phyloP scores from a whole-genome alignment of 352 stramenopile species.

The Globisporangium abappressorium region DNA sequence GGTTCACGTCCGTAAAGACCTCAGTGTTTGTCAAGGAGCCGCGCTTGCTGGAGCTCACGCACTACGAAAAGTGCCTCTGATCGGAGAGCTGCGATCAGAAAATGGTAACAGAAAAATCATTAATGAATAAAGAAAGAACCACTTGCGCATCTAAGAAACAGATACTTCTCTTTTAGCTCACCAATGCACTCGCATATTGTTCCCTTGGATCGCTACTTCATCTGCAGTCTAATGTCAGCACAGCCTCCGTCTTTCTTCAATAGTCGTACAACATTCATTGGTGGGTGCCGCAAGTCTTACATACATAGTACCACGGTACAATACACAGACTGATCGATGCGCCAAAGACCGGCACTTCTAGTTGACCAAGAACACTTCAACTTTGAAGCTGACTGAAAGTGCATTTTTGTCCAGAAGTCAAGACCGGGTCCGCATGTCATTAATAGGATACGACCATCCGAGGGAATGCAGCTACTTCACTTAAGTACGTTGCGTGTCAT shows the following conservation, averaged over 20 bases:
- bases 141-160: too few species aligned
- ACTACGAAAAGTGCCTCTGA: slow-evolving; percentile 8
- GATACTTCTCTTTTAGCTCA: too few species aligned
- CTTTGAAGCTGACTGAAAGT: background rate
- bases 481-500: background rate
- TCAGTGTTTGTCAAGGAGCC: slow-evolving; percentile 3
- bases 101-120: background rate
- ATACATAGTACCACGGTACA: too few species aligned
- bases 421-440: background rate
- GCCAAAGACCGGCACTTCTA: background rate
- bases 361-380: background rate
- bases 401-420: background rate
- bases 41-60: slow-evolving; percentile 4
- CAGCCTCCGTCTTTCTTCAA: too few species aligned
- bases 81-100: background rate
- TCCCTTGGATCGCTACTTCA: too few species aligned
- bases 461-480: background rate
- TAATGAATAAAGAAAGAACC: background rate
- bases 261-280: too few species aligned
- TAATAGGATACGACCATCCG: background rate
- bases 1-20: slow-evolving; percentile 3
- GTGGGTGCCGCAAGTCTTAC: too few species aligned
- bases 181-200: too few species aligned
- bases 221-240: too few species aligned
- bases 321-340: background rate